Conservation (phyloP, 2,329 filamentous ascomycete genomes). For the Neopestalotiopsis sp. region DNA sequence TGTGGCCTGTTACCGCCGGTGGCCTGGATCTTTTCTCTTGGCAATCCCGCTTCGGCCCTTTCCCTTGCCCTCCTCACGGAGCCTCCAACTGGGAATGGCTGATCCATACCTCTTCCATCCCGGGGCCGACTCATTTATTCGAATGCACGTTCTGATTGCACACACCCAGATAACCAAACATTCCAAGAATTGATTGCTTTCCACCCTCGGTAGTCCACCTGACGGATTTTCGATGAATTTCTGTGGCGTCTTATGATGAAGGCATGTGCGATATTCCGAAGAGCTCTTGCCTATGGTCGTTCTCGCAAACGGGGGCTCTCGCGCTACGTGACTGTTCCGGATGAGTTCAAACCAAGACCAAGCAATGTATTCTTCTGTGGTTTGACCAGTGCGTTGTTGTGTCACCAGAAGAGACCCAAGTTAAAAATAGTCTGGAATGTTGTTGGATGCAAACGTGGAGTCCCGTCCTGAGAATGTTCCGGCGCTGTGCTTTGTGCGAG, state of each 20-base stretch:
- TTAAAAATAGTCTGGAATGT: neutral
- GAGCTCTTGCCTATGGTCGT: slow-evolving; percentile 17
- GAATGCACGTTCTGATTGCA: slow-evolving; percentile 25
- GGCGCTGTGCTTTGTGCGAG: neutral
- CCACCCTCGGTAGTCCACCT: neutral
- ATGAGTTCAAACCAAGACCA: neutral
- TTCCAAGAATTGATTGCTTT: slow-evolving; percentile 25
- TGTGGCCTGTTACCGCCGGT: slow-evolving; percentile 29
- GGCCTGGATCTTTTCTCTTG: slow-evolving; percentile 27
- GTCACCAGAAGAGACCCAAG: neutral
- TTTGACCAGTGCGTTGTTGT: neutral
- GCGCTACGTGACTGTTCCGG: slow-evolving; percentile 1
- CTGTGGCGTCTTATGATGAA: slow-evolving; percentile 24
- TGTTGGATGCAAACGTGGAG: neutral
- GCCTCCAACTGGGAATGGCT: slow-evolving; percentile 46
- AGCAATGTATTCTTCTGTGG: slow-evolving; percentile 13
- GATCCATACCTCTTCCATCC: slow-evolving; percentile 60
- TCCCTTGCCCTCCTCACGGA: slow-evolving; percentile 62
- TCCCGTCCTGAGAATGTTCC: neutral
- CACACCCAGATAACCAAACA: slow-evolving; percentile 29
- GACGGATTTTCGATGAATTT: slow-evolving; percentile 12
- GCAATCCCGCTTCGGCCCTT: slow-evolving; percentile 49
- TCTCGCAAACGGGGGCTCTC: slow-evolving; percentile 25
- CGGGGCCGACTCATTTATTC: slow-evolving; percentile 60
- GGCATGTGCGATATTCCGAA: slow-evolving; percentile 26